Evolutionary conservation across 1,284 basidiomycete genomes (phyloP).

Genomic region (Polyporus tsugae): DNA sequence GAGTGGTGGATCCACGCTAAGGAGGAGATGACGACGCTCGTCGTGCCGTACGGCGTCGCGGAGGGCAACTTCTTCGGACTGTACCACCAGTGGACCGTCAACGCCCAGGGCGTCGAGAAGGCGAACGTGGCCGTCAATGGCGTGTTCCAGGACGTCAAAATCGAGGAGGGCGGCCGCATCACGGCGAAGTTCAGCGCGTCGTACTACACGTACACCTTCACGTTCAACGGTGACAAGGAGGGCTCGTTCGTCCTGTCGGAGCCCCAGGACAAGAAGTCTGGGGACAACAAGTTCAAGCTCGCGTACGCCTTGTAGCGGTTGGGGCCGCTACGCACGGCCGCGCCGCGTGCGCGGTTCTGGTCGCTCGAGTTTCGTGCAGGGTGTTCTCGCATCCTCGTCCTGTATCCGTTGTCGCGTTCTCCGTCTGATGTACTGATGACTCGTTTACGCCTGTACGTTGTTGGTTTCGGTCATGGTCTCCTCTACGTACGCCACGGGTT

Average conservation of each 20-base stretch:
- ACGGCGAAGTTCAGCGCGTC: neutral
- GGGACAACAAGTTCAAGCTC: neutral
- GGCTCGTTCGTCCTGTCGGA: neutral
- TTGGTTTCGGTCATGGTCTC: neutral
- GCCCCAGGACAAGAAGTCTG: neutral
- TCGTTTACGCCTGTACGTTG: neutral
- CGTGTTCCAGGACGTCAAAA: neutral
- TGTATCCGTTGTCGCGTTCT: neutral
- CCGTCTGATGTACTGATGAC: neutral
- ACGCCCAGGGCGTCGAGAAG: conserved; percentile 6
- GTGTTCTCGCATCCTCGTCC: neutral
- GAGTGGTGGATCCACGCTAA: conserved; percentile 11
- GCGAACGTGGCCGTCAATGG: neutral
- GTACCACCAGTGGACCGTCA: conserved; percentile 16
- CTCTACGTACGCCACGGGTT: neutral
- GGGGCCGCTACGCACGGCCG: no score
- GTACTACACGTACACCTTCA: conserved; percentile 2
- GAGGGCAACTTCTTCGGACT: conserved; percentile 14
- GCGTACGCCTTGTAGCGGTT: neutral
- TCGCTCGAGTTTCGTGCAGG: neutral
- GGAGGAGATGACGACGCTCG: conserved; percentile 21
- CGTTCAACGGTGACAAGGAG: neutral
- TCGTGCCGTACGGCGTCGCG: conserved; percentile 12
- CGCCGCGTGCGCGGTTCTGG: no score
- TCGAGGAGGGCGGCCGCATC: neutral